Conservation (phyloP, 352 stramenopile species). For the Albugo laibachii region DNA sequence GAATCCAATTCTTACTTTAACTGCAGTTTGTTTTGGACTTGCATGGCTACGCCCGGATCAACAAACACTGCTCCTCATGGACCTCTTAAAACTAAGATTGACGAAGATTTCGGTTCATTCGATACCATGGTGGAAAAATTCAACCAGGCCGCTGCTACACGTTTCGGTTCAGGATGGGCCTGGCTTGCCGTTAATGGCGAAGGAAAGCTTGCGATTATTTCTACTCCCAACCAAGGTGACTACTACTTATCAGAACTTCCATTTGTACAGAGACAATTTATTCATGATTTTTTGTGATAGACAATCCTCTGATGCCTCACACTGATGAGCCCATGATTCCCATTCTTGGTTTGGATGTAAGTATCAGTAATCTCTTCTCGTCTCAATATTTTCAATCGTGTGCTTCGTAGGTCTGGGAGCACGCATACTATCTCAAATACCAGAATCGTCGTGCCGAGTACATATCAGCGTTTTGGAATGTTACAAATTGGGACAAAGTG, state of each 20-base stretch:
- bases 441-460: conserved; percentile 92
- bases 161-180: conserved; percentile 82
- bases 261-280: background rate
- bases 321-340: conserved; percentile 71
- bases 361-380: background rate
- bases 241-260: background rate
- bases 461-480: conserved; percentile 96
- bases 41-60: conserved; percentile 63
- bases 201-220: conserved; percentile 87
- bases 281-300: conserved; percentile 7
- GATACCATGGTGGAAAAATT: conserved; percentile 83
- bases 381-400: background rate
- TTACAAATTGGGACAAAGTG: conserved; percentile 90
- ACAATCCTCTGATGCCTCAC: conserved; percentile 74
- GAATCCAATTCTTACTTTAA: background rate
- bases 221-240: conserved; percentile 88
- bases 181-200: conserved; percentile 78
- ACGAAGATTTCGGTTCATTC: conserved; percentile 81
- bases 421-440: conserved; percentile 95
- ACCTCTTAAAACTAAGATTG: conserved; percentile 64
- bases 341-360: conserved; percentile 65
- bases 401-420: conserved; percentile 88
- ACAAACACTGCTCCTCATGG: conserved; percentile 64
- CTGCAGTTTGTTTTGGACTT: conserved; percentile 82
- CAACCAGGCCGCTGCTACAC: conserved; percentile 59